Percentiles rank a stretch among this genome's conserved stretches.
Conservation (phyloP, 768 basidiomycete species). For the Tricholomella constricta region DNA sequence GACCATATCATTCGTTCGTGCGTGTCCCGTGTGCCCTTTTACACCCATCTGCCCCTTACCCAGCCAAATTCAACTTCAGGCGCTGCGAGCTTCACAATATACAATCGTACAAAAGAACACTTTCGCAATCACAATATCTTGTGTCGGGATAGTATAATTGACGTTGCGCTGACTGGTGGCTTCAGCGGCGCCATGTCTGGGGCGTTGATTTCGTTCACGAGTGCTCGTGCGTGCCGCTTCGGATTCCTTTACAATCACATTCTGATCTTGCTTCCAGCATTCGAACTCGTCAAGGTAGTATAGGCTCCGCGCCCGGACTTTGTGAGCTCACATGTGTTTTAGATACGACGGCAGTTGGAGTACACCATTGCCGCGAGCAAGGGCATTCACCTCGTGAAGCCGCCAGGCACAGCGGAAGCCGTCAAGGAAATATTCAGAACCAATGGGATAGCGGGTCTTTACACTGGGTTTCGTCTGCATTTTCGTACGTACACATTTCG, state of each 20-base stretch:
- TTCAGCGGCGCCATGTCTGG: conserved; percentile 89
- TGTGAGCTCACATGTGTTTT: conserved; percentile 7
- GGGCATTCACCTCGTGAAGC: conserved; percentile 67
- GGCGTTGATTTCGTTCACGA: conserved; percentile 84
- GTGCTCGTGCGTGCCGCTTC: conserved; percentile 69
- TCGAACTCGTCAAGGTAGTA: conserved; percentile 91
- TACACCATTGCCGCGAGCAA: conserved; percentile 86
- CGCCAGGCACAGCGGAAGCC: conserved; percentile 78
- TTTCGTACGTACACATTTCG: conserved; percentile 54
- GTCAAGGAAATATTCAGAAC: conserved; percentile 75
- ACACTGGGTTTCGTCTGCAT: conserved; percentile 87
- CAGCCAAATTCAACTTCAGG: conserved; percentile 42
- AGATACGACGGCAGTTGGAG: conserved; percentile 92
- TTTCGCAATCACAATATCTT: conserved; percentile 63
- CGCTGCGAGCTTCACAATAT: conserved; percentile 90
- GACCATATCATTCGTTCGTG: conserved; percentile 95
- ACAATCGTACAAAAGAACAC: conserved; percentile 79
- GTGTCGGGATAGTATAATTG: conserved; percentile 56
- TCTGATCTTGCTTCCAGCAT: conserved; percentile 49
- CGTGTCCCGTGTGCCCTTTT: conserved; percentile 37
- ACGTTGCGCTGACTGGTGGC: conserved; percentile 77
- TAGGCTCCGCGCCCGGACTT: background rate
- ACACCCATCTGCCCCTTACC: conserved; percentile 4
- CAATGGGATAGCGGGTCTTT: conserved; percentile 67
- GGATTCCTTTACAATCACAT: background rate